phyloP scores from a whole-genome alignment of 768 basidiomycete species.

The Tubosaeta brunneosetosa region DNA sequence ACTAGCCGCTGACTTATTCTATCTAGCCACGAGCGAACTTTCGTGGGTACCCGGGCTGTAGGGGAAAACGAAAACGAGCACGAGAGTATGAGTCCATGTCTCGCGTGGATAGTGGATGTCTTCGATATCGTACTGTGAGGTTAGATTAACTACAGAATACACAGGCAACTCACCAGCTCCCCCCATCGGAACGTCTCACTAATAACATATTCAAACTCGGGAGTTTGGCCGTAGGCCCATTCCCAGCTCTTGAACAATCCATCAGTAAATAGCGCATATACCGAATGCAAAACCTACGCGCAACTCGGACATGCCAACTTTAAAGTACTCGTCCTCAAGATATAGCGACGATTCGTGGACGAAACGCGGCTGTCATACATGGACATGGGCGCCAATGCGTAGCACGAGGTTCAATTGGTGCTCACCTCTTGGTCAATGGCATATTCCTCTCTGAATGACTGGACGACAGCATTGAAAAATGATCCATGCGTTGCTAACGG shows the following conservation, averaged over 20 bases:
- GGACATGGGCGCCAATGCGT: neutral
- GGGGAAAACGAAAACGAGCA: conserved; percentile 34
- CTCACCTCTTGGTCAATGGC: conserved; percentile 33
- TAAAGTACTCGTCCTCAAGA: conserved; percentile 54
- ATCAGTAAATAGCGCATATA: neutral
- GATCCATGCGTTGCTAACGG: conserved; percentile 53
- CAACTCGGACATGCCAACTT: conserved; percentile 67
- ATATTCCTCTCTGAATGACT: conserved; percentile 65
- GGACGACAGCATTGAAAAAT: conserved; percentile 66
- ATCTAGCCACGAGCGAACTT: conserved; percentile 13
- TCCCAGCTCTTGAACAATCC: conserved; percentile 69
- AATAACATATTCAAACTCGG: conserved; percentile 76
- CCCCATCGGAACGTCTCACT: conserved; percentile 48
- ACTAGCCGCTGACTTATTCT: conserved; percentile 24
- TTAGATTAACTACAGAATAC: neutral
- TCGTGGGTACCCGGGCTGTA: conserved; percentile 10
- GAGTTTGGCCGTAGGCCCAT: conserved; percentile 91
- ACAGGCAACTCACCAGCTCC: conserved; percentile 34
- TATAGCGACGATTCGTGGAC: conserved; percentile 46
- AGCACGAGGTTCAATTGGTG: neutral
- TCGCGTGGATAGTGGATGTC: conserved; percentile 51
- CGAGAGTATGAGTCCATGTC: conserved; percentile 60
- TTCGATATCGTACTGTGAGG: neutral
- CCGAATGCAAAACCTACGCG: conserved; percentile 39
- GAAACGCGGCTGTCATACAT: conserved; percentile 32